phyloP scores from a whole-genome alignment of 768 basidiomycete genomes.

The Tubosaeta brunneosetosa region DNA sequence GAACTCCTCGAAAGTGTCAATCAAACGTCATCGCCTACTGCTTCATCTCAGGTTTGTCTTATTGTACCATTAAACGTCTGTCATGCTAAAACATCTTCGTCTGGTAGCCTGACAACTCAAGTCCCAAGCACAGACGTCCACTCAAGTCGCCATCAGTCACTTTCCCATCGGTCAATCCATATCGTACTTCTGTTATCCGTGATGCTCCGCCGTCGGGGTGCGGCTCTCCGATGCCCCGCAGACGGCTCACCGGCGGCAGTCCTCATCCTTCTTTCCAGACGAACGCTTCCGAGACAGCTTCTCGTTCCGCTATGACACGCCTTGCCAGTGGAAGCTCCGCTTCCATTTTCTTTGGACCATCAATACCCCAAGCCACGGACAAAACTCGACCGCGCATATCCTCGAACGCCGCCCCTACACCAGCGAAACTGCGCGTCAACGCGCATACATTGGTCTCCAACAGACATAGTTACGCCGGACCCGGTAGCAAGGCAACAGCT shows the following conservation, averaged over 20 bases:
- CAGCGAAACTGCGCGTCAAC: constrained; percentile 2
- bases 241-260: constrained; percentile 43
- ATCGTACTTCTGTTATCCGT: constrained; percentile 36
- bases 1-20: constrained; percentile 54
- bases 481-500: constrained; percentile 31
- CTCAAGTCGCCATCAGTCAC: constrained; percentile 17
- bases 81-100: not conserved
- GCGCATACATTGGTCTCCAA: constrained; percentile 35
- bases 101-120: constrained; percentile 14
- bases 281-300: constrained; percentile 14
- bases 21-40: constrained; percentile 39
- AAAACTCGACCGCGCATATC: constrained; percentile 23
- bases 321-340: constrained; percentile 52
- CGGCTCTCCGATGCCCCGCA: constrained; percentile 52
- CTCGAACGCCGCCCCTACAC: constrained; percentile 13
- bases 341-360: constrained; percentile 61
- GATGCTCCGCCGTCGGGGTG: constrained; percentile 41
- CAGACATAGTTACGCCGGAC: constrained; percentile 66
- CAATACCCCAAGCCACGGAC: constrained; percentile 28
- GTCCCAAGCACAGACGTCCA: constrained; percentile 8
- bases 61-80: not conserved
- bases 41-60: constrained; percentile 26
- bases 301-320: constrained; percentile 43
- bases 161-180: constrained; percentile 38
- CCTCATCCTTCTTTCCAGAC: constrained; percentile 31